Evolutionary conservation across 2,329 filamentous ascomycete genomes (phyloP).

Genomic region (Hymenoscyphus albidus): DNA sequence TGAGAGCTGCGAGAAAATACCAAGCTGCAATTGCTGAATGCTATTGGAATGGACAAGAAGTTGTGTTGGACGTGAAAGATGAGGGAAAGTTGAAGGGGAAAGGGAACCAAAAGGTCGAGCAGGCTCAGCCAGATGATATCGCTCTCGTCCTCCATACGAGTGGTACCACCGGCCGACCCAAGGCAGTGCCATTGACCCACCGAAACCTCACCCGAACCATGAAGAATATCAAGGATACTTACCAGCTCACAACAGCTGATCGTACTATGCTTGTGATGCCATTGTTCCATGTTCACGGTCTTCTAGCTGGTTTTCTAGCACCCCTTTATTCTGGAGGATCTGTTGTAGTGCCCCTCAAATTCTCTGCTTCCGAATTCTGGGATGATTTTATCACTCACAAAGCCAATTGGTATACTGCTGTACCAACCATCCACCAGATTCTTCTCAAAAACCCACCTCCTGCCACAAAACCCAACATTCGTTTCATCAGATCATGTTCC

Average conservation of each 20-base stretch:
- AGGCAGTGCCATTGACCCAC: slow-evolving; percentile 79
- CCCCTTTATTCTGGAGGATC: slow-evolving; percentile 73
- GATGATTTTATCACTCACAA: slow-evolving; percentile 66
- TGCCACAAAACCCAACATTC: slow-evolving; percentile 64
- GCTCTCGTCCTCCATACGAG: slow-evolving; percentile 81
- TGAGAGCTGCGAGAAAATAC: slow-evolving; percentile 74
- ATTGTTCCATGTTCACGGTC: slow-evolving; percentile 85
- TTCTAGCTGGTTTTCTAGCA: slow-evolving; percentile 76
- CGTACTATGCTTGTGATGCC: slow-evolving; percentile 87
- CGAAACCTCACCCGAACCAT: slow-evolving; percentile 78
- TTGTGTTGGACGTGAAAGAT: slow-evolving; percentile 76
- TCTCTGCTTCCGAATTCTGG: slow-evolving; percentile 84
- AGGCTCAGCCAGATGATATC: slow-evolving; percentile 69
- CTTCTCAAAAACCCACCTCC: slow-evolving; percentile 71
- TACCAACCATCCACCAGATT: slow-evolving; percentile 91
- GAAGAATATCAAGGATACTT: slow-evolving; percentile 77
- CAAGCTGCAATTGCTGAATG: slow-evolving; percentile 82
- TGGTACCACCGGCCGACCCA: slow-evolving; percentile 80
- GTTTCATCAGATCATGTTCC: slow-evolving; percentile 85
- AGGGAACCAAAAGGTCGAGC: slow-evolving; percentile 44
- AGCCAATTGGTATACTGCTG: slow-evolving; percentile 89
- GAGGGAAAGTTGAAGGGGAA: slow-evolving; percentile 59
- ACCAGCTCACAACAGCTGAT: slow-evolving; percentile 65
- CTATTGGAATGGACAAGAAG: slow-evolving; percentile 70
- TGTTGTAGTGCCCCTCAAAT: slow-evolving; percentile 72